Evolutionary conservation across 1,139 yeast genomes (phyloP), one percentile per base, ranked within the genome.

Genomic region (Protomyces macrosporus): DNA sequence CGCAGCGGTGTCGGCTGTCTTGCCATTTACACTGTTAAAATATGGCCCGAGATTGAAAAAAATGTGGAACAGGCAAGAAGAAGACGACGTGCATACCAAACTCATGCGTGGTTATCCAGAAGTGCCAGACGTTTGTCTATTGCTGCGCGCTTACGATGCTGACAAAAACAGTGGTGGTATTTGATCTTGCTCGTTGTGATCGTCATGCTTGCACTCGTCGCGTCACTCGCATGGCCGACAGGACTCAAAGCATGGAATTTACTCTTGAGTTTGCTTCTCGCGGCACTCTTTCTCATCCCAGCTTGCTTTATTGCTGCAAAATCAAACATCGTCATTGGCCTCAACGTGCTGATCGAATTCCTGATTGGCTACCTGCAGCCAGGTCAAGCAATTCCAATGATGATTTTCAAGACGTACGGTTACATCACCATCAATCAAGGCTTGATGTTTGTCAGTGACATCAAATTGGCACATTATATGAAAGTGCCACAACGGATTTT

Each of bases 331-430:
- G 71, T 77, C 4, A 79, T 84, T 55, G 85, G 85, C 12, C 76
- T 85, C 66, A 83, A 83, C 66, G 87, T 85, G 30, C 72, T 86
- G 65, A 81, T 84, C 4, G 88, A 86, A 72, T 76, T 86, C 67
- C 78, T 86, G 65, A 79, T 82, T 53, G 90, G 90, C 6, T 85
- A 84, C 71, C 78, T 85, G 65, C 72, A 82, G 34, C 88, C 88
- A 1, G 88, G 88, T 10, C 78, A 80, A 58, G 86, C 87, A 0
- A 71, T 82, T 39, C 87, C 87, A 1, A 77, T 83, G 75, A 83
- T 83, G 78, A 78, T 83, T 69, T 79, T 84, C 73, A 85, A 85
- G 72, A 81, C 86, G 1, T 79, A 79, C 70, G 87, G 88, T 9
- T 83, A 79, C 72, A 82, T 82, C 68, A 81, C 84, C 54, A 82